These are phyloP conservation scores for Aspergillus tanneri DNA, from an alignment of 2,329 filamentous ascomycete species.

Conservation along the genomic window DNA sequence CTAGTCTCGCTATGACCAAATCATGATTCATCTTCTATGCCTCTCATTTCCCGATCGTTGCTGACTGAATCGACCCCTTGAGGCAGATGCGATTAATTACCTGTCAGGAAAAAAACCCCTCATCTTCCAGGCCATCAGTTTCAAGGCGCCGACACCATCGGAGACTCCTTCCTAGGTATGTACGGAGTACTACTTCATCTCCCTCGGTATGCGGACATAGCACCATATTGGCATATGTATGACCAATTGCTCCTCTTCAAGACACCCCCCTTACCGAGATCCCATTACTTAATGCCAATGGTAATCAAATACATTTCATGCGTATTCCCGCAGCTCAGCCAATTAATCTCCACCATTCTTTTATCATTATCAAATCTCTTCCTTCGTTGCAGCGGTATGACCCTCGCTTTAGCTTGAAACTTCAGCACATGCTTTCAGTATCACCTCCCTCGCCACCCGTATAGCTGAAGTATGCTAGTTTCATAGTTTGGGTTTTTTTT, in stretches of 20 bases:
- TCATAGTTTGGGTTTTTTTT: not conserved
- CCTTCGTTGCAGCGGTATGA: not conserved
- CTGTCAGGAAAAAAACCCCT: no score
- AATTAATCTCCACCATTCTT: not conserved
- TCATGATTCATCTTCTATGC: slow-evolving; percentile 8
- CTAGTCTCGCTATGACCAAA: not conserved
- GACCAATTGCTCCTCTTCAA: not conserved
- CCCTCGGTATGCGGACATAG: not conserved
- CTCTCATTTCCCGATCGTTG: not conserved
- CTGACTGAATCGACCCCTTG: no score
- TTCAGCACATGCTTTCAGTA: slow-evolving; percentile 3
- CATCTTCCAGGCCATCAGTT: no score
- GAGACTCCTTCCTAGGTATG: not conserved
- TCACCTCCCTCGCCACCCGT: slow-evolving; percentile 5
- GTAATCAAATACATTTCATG: slow-evolving; percentile 5
- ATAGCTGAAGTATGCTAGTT: no score
- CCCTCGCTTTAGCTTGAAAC: not conserved
- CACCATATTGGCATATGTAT: not conserved
- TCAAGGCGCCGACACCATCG: no score
- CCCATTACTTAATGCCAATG: slow-evolving; percentile 14
- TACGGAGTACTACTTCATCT: no score
- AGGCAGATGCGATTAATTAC: no score
- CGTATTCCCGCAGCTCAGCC: slow-evolving; percentile 1
- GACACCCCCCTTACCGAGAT: slow-evolving; percentile 2
- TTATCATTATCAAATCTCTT: slow-evolving; percentile 13